phyloP scores from a whole-genome alignment of 768 basidiomycete genomes.

The Clitopilus passeckerianus region DNA sequence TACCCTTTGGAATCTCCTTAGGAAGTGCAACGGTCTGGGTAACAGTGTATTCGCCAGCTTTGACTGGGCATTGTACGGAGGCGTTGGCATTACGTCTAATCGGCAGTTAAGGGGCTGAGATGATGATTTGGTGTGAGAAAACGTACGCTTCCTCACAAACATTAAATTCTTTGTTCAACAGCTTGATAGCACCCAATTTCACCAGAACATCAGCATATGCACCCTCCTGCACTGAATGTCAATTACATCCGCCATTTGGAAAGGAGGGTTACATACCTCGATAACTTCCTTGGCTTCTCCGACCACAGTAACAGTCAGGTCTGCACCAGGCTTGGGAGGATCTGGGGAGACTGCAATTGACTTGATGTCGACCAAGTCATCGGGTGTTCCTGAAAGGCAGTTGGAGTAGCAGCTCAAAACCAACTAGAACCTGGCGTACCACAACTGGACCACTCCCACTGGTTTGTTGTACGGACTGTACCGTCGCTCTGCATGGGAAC shows the following conservation, averaged over 20 bases:
- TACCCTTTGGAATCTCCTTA: conserved; percentile 84
- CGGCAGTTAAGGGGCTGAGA: conserved; percentile 1
- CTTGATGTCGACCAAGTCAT: conserved; percentile 54
- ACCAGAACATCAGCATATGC: conserved; percentile 87
- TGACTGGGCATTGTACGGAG: conserved; percentile 79
- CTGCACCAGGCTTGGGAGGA: conserved; percentile 82
- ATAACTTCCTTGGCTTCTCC: conserved; percentile 56
- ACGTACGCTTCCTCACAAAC: conserved; percentile 93
- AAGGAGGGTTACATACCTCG: conserved; percentile 43
- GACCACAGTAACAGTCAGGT: conserved; percentile 80
- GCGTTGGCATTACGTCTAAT: conserved; percentile 70
- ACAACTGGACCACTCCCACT: conserved; percentile 71
- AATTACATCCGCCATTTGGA: too few species aligned
- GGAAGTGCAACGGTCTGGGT: conserved; percentile 83
- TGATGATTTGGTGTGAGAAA: background rate
- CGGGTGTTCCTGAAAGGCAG: conserved; percentile 30
- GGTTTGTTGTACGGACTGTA: conserved; percentile 27
- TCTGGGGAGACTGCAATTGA: conserved; percentile 78
- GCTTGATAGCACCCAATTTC: conserved; percentile 89
- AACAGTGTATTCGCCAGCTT: conserved; percentile 66
- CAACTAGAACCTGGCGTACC: conserved; percentile 43
- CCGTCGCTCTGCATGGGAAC: conserved; percentile 18
- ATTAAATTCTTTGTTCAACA: conserved; percentile 82
- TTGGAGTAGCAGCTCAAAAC: conserved; percentile 5
- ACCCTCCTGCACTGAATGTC: conserved; percentile 57